Base-by-base conservation (phyloP, 495 filamentous ascomycete genomes). In the Pseudotulostoma volvatum region DNA sequence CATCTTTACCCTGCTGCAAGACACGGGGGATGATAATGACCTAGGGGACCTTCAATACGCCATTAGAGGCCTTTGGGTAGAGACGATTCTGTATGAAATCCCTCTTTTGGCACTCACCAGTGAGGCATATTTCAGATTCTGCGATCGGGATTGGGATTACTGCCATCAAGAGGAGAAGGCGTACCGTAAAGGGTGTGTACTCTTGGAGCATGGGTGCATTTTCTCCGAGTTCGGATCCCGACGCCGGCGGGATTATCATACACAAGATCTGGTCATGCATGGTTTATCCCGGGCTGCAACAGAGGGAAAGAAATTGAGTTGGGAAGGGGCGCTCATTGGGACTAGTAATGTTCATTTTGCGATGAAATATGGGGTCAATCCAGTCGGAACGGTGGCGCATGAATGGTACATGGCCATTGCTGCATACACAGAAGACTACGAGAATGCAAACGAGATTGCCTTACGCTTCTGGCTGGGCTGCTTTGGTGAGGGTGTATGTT, bases 401-500 rank as follows among this genome's bases (percentile, higher is more conserved):
- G 90, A 97, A 59, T 97, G 92, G 92, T 95, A 93, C 61, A 97
- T 97, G 90, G 84, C 83, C 31, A 84, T 93, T 38, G 90, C 90
- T 11, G 87, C 90, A 23, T 81, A 94, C 49, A 87, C 81, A 2
- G 68, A 81, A 39, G 74, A 94, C 58, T 97, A 96, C 48, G 61
- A 67, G 44, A 68, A 70, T 36, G 84, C 92, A 4, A 93, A 84
- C 40, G 84, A 88, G 54, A 68, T 77, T 41, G 84, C 81, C 0
- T 61, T 97, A 50, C 59, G 70, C 35, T 83, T 86, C 52, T 97
- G 90, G 90, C 67, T 93, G 14, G 76, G 73, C 9, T 93, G 84
- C 44, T 97, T 93, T 48, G 90, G 88, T 0, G 77, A 86, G 55
- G 87, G 86, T 2, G 81, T 70, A 48, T 37, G 63, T 56, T 7